Evolutionary conservation across 164 flowering plant genomes (phyloP).

Genomic region (Sedum album): DNA sequence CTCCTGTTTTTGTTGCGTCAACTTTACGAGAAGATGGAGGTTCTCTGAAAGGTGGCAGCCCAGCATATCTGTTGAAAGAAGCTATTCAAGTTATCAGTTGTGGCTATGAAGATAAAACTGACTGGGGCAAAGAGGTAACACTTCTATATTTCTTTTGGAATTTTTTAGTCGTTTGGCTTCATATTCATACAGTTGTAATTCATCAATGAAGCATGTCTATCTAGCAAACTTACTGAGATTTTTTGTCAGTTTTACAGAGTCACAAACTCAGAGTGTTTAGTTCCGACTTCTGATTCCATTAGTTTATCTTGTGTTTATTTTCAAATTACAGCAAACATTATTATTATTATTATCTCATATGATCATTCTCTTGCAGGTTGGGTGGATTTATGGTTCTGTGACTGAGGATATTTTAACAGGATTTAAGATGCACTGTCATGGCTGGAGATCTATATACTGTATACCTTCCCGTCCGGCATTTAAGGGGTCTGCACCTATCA

Average conservation of each 20-base stretch:
- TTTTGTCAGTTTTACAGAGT: no score
- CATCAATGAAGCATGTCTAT: no score
- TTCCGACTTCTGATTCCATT: no score
- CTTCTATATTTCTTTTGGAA: background rate
- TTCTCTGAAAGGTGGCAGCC: conserved; percentile 34
- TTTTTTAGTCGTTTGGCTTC: no score
- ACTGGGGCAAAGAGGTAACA: conserved; percentile 75
- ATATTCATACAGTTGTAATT: no score
- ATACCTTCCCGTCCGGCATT: conserved; percentile 53
- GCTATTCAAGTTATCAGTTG: conserved; percentile 82
- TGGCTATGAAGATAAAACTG: conserved; percentile 71
- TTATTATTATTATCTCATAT: background rate
- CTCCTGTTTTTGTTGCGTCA: conserved; percentile 59
- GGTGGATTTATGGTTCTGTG: conserved; percentile 68
- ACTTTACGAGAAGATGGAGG: conserved; percentile 63
- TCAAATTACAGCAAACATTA: background rate
- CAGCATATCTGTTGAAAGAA: conserved; percentile 57
- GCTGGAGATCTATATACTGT: conserved; percentile 64
- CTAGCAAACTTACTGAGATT: no score
- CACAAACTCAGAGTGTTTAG: no score
- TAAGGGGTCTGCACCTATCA: conserved; percentile 64
- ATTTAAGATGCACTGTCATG: conserved; percentile 69
- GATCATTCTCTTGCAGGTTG: conserved; percentile 28
- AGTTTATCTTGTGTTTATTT: no score
- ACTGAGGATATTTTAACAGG: conserved; percentile 70